Base-by-base conservation (phyloP, 2,329 filamentous ascomycete species). In the Exophiala phaeomuriformis region DNA sequence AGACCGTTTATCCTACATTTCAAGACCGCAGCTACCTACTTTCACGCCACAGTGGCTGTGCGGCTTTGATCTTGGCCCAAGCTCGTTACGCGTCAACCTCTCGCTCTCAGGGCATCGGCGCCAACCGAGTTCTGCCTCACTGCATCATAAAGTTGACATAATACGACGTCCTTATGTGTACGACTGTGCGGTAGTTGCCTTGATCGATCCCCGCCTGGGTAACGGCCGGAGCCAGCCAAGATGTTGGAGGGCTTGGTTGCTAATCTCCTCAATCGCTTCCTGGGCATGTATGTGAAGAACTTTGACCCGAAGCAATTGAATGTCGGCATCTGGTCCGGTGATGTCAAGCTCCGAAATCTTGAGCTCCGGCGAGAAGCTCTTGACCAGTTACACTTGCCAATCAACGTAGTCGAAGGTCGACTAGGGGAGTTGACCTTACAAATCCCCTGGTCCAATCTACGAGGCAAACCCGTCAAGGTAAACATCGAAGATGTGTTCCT, bases 271-370 rank as follows among this genome's bases (percentile, higher is more conserved):
- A 98, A 98, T 77, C 87, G 94, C 77, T 97, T 98, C 74, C 76
- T 99, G 82, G 94, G 93, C 79, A 95, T 97, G 86, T 98, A 98
- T 72, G 91, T 99, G 72, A 90, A 95, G 80, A 97, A 98, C 74
- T 98, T 99, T 70, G 93, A 99, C 72, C 89, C 93, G 51, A 86
- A 89, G 66, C 93, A 98, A 76, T 80, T 99, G 62, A 98, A 98
- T 69, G 90, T 98, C 60, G 93, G 94, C 60, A 98, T 98, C 66
- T 98, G 91, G 93, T 95, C 88, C 27, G 93, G 94, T 64, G 93
- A 99, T 75, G 93, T 98, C 66, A 95, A 95, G 74, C 79, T 99
- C 43, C 84, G 85, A 56, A 85, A 98, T 65, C 84, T 99, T 55
- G 88, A 98, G 74, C 80, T 99, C 45, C 88, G 90, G 52, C 83